These are phyloP conservation scores for Plasmodium billcollinsi DNA, from an alignment of 169 alveolate species.

Conservation along the genomic window DNA sequence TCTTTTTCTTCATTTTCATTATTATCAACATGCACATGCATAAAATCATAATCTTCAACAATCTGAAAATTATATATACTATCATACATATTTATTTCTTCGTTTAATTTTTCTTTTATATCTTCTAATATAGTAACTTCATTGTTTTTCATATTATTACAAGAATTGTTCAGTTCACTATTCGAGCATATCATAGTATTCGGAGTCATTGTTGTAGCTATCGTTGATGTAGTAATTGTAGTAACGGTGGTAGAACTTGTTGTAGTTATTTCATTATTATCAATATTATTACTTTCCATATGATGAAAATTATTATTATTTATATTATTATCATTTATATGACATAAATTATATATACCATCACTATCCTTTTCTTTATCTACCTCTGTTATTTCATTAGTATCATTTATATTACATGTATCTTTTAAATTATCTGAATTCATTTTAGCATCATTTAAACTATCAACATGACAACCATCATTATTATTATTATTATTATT, in stretches of 20 bases:
- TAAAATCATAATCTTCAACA: too few relatives aligned
- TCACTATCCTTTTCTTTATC: conserved; percentile 44
- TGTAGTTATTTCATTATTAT: conserved; percentile 12
- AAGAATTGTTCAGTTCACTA: neutral
- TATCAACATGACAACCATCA: neutral
- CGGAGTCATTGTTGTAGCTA: neutral
- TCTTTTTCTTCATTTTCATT: conserved; percentile 12
- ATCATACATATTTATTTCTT: conserved; percentile 42
- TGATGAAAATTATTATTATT: conserved; percentile 21
- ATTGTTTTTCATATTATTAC: neutral
- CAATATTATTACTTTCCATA: conserved; percentile 48
- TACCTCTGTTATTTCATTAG: conserved; percentile 1
- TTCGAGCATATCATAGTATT: neutral
- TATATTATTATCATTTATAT: conserved; percentile 12
- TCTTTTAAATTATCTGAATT: neutral
- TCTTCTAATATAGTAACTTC: conserved; percentile 11
- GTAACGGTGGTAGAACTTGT: neutral
- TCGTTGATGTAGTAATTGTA: neutral
- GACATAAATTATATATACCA: conserved; percentile 7
- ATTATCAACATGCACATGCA: neutral
- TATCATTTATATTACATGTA: neutral
- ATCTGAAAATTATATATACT: too few relatives aligned
- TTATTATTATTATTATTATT: too few relatives aligned
- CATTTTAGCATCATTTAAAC: conserved; percentile 18
- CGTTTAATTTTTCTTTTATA: conserved; percentile 43